A percentile compares a stretch with the other conserved stretches of the same genome.
Evolutionary conservation across 805 yeast genomes (phyloP).

Genomic region (Zygoascus biomembranicola): DNA sequence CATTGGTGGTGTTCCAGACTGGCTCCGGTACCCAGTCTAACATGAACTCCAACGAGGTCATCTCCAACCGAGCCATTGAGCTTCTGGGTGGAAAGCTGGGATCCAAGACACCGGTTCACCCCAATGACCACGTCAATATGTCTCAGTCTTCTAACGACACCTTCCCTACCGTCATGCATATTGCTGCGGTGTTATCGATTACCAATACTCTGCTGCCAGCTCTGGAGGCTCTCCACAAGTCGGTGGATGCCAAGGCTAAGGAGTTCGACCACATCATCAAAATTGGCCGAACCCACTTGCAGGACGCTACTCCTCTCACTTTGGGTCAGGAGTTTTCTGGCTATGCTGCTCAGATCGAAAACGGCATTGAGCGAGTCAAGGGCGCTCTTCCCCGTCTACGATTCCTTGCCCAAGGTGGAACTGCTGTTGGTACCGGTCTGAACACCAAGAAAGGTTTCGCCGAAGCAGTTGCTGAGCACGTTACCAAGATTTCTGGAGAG

Average conservation of each 20-base stretch:
- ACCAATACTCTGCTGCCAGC: slow-evolving; percentile 69
- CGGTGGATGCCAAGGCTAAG: slow-evolving; percentile 67
- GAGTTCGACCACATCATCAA: slow-evolving; percentile 88
- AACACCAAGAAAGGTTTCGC: slow-evolving; percentile 91
- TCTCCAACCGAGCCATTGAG: slow-evolving; percentile 97
- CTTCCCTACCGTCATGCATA: slow-evolving; percentile 99
- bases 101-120: slow-evolving; percentile 91
- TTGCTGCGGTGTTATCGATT: slow-evolving; percentile 93
- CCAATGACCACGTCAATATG: slow-evolving; percentile 97
- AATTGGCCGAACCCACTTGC: slow-evolving; percentile 98
- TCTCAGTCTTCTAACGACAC: slow-evolving; percentile 98
- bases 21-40: slow-evolving; percentile 98
- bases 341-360: slow-evolving; percentile 84
- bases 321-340: slow-evolving; percentile 98
- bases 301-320: slow-evolving; percentile 97
- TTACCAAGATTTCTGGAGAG: slow-evolving; percentile 77
- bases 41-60: slow-evolving; percentile 99
- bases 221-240: slow-evolving; percentile 63
- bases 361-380: slow-evolving; percentile 85
- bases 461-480: slow-evolving; percentile 76
- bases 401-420: slow-evolving; percentile 96
- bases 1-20: slow-evolving; percentile 96
- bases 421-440: slow-evolving; percentile 98
- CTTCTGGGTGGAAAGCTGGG: slow-evolving; percentile 87
- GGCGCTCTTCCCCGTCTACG: slow-evolving; percentile 64